phyloP scores from a whole-genome alignment of 2,329 filamentous ascomycete genomes.

The Colletotrichum gigasporum region DNA sequence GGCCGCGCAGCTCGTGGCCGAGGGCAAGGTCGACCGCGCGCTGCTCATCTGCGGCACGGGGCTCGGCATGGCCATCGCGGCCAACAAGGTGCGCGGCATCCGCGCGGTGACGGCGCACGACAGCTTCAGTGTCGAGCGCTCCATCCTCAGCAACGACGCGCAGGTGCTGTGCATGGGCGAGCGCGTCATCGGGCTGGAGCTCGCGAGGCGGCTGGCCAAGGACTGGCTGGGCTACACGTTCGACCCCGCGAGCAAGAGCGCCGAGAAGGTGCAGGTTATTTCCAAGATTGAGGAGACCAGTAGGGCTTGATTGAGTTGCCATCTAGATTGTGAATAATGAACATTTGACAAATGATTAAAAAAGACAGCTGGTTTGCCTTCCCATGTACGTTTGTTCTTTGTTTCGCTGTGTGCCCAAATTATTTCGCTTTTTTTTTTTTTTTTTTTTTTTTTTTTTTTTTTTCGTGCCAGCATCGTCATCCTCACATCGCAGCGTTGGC shows the following conservation, averaged over 20 bases:
- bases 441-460: too few species aligned
- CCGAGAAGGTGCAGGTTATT: slow-evolving; percentile 56
- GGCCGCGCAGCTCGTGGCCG: slow-evolving; percentile 70
- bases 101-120: slow-evolving; percentile 91
- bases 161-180: slow-evolving; percentile 90
- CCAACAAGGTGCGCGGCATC: slow-evolving; percentile 87
- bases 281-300: slow-evolving; percentile 45
- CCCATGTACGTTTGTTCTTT: too few species aligned
- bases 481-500: too few species aligned
- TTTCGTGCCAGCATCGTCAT: too few species aligned
- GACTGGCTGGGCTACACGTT: slow-evolving; percentile 90
- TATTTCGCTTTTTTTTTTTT: too few species aligned
- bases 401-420: too few species aligned
- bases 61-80: slow-evolving; percentile 86
- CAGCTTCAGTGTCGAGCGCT: slow-evolving; percentile 83
- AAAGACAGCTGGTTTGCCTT: too few species aligned
- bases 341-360: too few species aligned
- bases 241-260: slow-evolving; percentile 64
- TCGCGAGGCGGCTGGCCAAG: slow-evolving; percentile 78
- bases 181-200: slow-evolving; percentile 82
- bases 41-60: slow-evolving; percentile 88
- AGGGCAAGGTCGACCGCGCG: slow-evolving; percentile 77
- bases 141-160: slow-evolving; percentile 84
- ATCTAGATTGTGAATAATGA: too few species aligned
- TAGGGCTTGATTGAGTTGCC: too few species aligned